A percentile compares a stretch with the other conserved stretches of the same genome.
Evolutionary conservation across 176 grass and related monocot species (phyloP).

Genomic region (Triticum turgidum): DNA sequence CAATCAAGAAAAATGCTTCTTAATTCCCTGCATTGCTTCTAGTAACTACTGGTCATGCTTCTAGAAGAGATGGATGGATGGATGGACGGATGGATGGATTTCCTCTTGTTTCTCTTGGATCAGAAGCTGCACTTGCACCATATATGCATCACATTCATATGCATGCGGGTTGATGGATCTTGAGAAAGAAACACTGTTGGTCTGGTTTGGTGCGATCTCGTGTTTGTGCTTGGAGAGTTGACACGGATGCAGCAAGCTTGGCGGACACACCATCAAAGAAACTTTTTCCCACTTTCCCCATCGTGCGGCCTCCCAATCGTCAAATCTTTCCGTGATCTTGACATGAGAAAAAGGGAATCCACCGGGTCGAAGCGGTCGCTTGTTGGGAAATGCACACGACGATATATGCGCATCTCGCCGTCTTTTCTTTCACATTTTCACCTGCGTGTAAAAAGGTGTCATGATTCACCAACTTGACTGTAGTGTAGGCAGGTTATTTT

Average conservation of each 20-base stretch:
- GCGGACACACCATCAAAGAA: neutral
- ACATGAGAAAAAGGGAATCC: slow-evolving; percentile 4
- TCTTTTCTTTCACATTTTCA: slow-evolving; percentile 11
- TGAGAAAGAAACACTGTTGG: neutral
- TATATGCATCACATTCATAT: no score
- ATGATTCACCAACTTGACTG: neutral
- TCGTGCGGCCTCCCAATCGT: slow-evolving; percentile 1
- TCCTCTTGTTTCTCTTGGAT: slow-evolving; percentile 4
- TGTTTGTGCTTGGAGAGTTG: slow-evolving; percentile 23
- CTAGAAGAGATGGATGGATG: slow-evolving; percentile 10
- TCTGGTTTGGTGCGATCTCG: slow-evolving; percentile 2
- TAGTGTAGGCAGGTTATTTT: neutral
- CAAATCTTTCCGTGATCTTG: slow-evolving; percentile 30
- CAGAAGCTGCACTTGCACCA: slow-evolving; percentile 10
- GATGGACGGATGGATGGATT: neutral
- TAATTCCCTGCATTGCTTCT: neutral
- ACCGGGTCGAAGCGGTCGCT: neutral
- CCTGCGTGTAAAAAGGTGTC: neutral
- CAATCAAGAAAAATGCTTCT: neutral
- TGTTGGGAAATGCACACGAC: neutral
- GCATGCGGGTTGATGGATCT: neutral
- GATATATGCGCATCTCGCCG: neutral
- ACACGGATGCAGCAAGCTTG: slow-evolving; percentile 30
- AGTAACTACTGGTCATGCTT: neutral
- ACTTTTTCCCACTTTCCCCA: neutral